Evolutionary conservation across 164 flowering plant species (phyloP), one percentile per base, ranked within the genome.

Genomic region (Stephania yunnanensis): DNA sequence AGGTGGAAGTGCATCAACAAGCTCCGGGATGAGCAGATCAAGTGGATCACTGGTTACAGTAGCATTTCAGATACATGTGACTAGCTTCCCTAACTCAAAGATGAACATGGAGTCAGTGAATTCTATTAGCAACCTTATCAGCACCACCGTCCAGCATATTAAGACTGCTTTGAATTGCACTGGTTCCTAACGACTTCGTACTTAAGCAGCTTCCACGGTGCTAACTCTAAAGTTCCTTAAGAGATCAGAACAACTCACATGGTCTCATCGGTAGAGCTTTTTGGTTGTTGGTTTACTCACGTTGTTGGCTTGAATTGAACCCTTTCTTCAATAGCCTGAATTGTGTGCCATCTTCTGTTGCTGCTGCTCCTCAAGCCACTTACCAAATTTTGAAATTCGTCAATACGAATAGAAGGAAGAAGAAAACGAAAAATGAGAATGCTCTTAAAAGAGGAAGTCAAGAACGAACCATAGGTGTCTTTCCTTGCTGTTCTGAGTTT

Each of bases 41-140:
- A 80, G 86, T 10, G 94, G 94, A n/a, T 93, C 98, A 45, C 85
- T 93, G 3, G 74, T 92, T 0, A 91, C 98, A 0, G 89, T 93
- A 13, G 95, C 89, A 6, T 90, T 89, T 75, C 98, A 93, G 71
- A 93, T 93, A 55, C 83, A 89, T 10, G 92, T 91, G 15, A 89
- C 93, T 85, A 89, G 86, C 78, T 75, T 89, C 73, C 91, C 95
- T n/a, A 80, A 87, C 0, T 87, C 94, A 0, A 87, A 84, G 76
- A 85, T 91, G 71, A 91, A 83, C 79, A n/a, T 88, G 77, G 95
- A 89, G 77, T 90, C 94, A 11, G 92, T 90, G 66, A 81, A 79
- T 6, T 89, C 98, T 0, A 90, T 93, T 70, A 93, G 87, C 70
- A 87, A 85, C 85, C 91, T 93, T 46, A 90, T 93, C 85, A 79